Evolutionary conservation across 2,329 filamentous ascomycete genomes (phyloP), one percentile per base, ranked within the genome.

Genomic region (Cryphonectria nitschkei): DNA sequence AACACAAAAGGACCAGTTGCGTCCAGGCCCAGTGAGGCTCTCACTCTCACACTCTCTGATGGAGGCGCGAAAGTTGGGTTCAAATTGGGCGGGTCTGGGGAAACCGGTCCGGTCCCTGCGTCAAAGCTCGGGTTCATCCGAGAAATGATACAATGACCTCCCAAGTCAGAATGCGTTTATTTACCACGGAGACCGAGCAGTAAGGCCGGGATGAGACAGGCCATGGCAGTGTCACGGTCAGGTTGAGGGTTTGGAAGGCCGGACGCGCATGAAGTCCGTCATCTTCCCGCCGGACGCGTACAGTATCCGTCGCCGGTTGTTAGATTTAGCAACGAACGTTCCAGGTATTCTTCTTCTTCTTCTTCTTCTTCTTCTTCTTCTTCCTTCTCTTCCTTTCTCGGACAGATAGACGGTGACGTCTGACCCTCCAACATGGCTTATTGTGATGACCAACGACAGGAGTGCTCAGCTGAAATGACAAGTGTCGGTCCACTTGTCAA

Each of bases 111-210:
- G 37, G 52, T 37, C 50, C 64, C 50, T 39, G 32, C 14, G 29
- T 41, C 19, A 66, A 26, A 58, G 26, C 32, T 60, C 65, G 52
- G 65, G 16, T 58, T 4, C 52, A 67, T 43, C 65, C 65, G 65
- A 67, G 52, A 60, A 41, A 60, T 19, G 41, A 67, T 37, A 34
- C 29, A 41, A 46, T 19, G 34, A 60, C 52, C 34, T 19, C 52
- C 65, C 11, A 16, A 39, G 22, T 22, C 52, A 32, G 65, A 37
- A 56, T 11, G 46, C 64, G 13, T 32, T 41, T 37, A 26, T 39
- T 39, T 41, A 54, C 14, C 29, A n/a, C 41, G 37, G 54, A 61
- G 54, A 61, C n/a, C 54, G 29, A 50, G 34, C n/a, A 34, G n/a
- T 39, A 37, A 62, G 14, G 39, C 39, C 26, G 39, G 37, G 32